Evolutionary conservation across 1,284 basidiomycete species (phyloP).

Genomic region (Tylopilus orsonianus): DNA sequence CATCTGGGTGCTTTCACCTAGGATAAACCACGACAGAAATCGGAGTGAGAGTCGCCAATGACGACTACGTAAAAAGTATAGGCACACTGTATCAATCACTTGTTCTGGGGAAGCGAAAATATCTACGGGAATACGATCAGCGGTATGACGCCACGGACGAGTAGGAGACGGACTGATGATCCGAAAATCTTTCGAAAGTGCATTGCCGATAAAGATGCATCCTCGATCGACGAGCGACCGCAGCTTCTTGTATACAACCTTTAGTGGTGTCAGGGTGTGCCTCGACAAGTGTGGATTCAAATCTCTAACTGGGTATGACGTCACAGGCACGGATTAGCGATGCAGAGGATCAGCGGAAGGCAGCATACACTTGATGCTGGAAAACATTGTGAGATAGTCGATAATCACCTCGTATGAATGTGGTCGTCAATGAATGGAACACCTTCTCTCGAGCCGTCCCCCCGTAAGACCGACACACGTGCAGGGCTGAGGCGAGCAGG

Average conservation of each 20-base stretch:
- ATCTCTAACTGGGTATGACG: slow-evolving; percentile 70
- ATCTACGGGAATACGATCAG: slow-evolving; percentile 48
- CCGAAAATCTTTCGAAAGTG: slow-evolving; percentile 98
- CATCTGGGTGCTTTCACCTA: slow-evolving; percentile 89
- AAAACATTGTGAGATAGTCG: slow-evolving; percentile 96
- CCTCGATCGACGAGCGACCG: slow-evolving; percentile 90
- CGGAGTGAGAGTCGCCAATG: slow-evolving; percentile 90
- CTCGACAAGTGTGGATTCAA: slow-evolving; percentile 82
- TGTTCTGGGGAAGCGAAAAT: slow-evolving; percentile 94
- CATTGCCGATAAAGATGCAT: slow-evolving; percentile 97
- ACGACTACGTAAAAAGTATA: slow-evolving; percentile 78
- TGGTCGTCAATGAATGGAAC: slow-evolving; percentile 97
- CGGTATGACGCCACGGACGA: not conserved
- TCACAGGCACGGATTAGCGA: not conserved
- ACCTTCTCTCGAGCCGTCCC: slow-evolving; percentile 76
- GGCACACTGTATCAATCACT: slow-evolving; percentile 92
- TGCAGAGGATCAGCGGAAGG: not conserved
- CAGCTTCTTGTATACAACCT: slow-evolving; percentile 98
- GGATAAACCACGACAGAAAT: slow-evolving; percentile 92
- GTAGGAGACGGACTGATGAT: slow-evolving; percentile 81
- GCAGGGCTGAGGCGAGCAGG: slow-evolving; percentile 92
- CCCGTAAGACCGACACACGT: slow-evolving; percentile 91
- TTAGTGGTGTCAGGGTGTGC: slow-evolving; percentile 91
- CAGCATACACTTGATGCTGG: slow-evolving; percentile 85
- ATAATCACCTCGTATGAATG: slow-evolving; percentile 95